Percentiles rank a stretch among this genome's conserved stretches.
Conservation (phyloP, 1,139 yeast species). For the Sugiyamaella pinicola region DNA sequence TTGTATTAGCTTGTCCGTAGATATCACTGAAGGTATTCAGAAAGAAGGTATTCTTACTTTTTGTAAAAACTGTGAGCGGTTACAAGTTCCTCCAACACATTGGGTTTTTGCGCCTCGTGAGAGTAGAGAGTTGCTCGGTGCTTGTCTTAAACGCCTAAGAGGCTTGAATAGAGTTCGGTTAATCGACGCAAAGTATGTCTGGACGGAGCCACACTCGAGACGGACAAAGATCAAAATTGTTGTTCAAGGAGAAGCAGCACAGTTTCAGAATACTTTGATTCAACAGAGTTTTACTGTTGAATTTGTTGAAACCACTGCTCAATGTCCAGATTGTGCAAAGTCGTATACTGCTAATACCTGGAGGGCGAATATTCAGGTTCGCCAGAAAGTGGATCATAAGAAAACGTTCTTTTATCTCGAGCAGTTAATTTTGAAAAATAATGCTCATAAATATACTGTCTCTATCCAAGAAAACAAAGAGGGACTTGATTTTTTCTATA, state of each 20-base stretch:
- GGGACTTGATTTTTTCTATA: conserved; percentile 91
- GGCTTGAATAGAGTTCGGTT: conserved; percentile 85
- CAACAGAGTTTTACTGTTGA: conserved; percentile 98
- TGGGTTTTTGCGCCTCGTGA: conserved; percentile 94
- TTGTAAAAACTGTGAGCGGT: conserved; percentile 95
- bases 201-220: conserved; percentile 99
- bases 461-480: conserved; percentile 90
- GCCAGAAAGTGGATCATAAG: conserved; percentile 97
- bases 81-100: conserved; percentile 86
- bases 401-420: conserved; percentile 94
- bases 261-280: conserved; percentile 79
- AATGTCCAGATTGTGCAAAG: conserved; percentile 98
- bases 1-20: conserved; percentile 91
- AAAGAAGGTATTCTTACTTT: conserved; percentile 88
- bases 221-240: conserved; percentile 87
- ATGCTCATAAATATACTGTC: conserved; percentile 91
- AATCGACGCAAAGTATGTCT: conserved; percentile 89
- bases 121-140: conserved; percentile 85
- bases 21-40: conserved; percentile 93
- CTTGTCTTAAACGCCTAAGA: conserved; percentile 84
- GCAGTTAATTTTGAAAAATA: conserved; percentile 88
- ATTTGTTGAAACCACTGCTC: conserved; percentile 89
- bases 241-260: conserved; percentile 87
- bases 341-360: conserved; percentile 95
- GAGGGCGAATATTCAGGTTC: conserved; percentile 97